These are phyloP conservation scores for Cenchrus purpureus DNA, from an alignment of 176 grass and related monocot species.

Conservation along the genomic window DNA sequence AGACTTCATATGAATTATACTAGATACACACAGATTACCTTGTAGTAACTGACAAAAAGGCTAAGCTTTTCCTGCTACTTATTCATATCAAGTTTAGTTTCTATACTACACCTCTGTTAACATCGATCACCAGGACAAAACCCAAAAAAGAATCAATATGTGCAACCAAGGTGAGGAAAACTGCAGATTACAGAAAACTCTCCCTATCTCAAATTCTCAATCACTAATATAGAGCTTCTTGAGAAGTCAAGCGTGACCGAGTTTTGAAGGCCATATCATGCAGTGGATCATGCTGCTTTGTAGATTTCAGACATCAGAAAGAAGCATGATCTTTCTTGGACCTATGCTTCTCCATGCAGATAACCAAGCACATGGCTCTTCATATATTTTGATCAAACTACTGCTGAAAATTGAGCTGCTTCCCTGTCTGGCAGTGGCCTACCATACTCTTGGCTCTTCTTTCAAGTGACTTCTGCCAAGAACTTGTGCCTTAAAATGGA, in stretches of 20 bases:
- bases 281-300: constrained; percentile 17
- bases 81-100: constrained; percentile 45
- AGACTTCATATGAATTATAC: constrained; percentile 18
- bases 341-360: constrained; percentile 24
- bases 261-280: constrained; percentile 21
- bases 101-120: constrained; percentile 53
- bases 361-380: constrained; percentile 27
- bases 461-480: constrained; percentile 52
- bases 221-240: constrained; percentile 23
- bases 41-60: constrained; percentile 40
- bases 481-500: constrained; percentile 52
- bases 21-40: constrained; percentile 22
- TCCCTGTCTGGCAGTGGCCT: constrained; percentile 12
- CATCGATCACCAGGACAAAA: constrained; percentile 34
- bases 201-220: constrained; percentile 43
- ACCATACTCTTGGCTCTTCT: constrained; percentile 63
- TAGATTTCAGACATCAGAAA: constrained; percentile 35
- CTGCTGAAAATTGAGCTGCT: constrained; percentile 37
- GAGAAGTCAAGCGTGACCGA: constrained; percentile 12
- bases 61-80: constrained; percentile 49
- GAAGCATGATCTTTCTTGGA: constrained; percentile 30
- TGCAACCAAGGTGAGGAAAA: constrained; percentile 59
- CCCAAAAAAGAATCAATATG: constrained; percentile 58
- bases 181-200: constrained; percentile 34
- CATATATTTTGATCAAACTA: constrained; percentile 27